Evolutionary conservation across 2,329 filamentous ascomycete species (phyloP).

Genomic region (Alternaria sp.): DNA sequence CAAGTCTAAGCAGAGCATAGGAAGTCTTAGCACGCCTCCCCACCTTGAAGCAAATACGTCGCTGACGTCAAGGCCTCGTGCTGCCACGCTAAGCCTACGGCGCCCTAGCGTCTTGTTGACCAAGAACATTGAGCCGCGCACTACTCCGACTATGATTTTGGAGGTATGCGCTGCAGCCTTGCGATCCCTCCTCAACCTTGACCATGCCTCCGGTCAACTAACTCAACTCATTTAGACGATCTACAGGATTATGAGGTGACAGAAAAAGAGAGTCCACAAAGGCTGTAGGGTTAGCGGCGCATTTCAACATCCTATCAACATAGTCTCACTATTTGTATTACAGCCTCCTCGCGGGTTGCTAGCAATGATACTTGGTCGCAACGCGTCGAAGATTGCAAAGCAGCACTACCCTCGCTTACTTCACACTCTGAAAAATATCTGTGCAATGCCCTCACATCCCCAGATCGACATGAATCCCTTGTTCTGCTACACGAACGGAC

Average conservation of each 20-base stretch:
- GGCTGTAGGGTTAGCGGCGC: background rate
- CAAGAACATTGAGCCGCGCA: too few relatives aligned
- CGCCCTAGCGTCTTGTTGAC: too few relatives aligned
- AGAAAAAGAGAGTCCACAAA: background rate
- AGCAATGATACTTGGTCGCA: slow-evolving; percentile 1
- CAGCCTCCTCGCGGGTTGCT: background rate
- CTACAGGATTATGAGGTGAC: background rate
- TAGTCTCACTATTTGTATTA: background rate
- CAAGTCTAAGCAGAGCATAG: too few relatives aligned
- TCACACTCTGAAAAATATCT: slow-evolving; percentile 16
- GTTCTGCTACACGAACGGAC: slow-evolving; percentile 36
- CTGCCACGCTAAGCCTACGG: too few relatives aligned
- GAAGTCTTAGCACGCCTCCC: too few relatives aligned
- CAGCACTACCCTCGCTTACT: slow-evolving; percentile 17
- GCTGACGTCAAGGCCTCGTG: too few relatives aligned
- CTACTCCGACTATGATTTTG: too few relatives aligned
- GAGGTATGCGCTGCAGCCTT: too few relatives aligned
- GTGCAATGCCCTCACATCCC: slow-evolving; percentile 12
- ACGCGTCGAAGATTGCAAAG: slow-evolving; percentile 19
- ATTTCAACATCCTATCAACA: background rate
- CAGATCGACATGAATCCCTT: slow-evolving; percentile 19
- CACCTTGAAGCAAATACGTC: too few relatives aligned
- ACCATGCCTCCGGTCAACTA: too few relatives aligned
- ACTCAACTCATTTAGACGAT: too few relatives aligned
- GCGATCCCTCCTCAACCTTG: too few relatives aligned